phyloP scores from a whole-genome alignment of 2,329 filamentous ascomycete genomes.

The Trichophyton schoenleinii region DNA sequence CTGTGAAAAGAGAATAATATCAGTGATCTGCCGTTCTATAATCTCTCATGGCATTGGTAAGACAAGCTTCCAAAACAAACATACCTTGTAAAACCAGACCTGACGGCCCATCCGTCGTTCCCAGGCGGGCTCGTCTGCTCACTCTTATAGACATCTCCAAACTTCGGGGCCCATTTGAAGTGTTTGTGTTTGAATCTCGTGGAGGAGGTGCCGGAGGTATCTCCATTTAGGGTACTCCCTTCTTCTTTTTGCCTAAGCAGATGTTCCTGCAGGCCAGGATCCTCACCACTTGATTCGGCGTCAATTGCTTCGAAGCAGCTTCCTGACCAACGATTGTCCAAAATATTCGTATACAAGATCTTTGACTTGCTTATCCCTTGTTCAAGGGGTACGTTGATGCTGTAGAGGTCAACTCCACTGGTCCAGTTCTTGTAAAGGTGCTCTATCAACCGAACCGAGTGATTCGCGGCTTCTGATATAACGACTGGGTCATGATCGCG shows the following conservation, averaged over 20 bases:
- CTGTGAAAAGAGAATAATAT: conserved; percentile 34
- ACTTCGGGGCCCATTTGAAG: conserved; percentile 88
- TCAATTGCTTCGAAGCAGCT: conserved; percentile 77
- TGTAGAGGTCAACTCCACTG: conserved; percentile 68
- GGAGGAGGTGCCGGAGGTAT: conserved; percentile 18
- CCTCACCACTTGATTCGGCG: conserved; percentile 47
- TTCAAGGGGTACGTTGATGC: conserved; percentile 77
- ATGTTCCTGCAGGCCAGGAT: conserved; percentile 55
- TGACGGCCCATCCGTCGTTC: conserved; percentile 87
- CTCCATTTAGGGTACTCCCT: conserved; percentile 21
- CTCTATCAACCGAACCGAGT: conserved; percentile 66
- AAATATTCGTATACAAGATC: conserved; percentile 69
- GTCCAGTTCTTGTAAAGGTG: conserved; percentile 65
- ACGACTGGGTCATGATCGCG: conserved; percentile 70
- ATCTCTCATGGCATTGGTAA: neutral
- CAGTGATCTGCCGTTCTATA: neutral
- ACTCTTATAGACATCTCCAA: conserved; percentile 74
- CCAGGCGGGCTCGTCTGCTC: conserved; percentile 68
- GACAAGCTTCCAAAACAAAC: conserved; percentile 1
- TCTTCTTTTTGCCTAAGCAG: conserved; percentile 56
- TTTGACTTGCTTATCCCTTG: conserved; percentile 59
- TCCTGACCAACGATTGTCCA: conserved; percentile 84
- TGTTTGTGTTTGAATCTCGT: conserved; percentile 60
- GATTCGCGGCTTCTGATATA: conserved; percentile 62
- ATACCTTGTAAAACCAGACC: conserved; percentile 74